These are phyloP conservation scores for Calocybe cyanea DNA, from an alignment of 768 basidiomycete species.

Conservation along the genomic window DNA sequence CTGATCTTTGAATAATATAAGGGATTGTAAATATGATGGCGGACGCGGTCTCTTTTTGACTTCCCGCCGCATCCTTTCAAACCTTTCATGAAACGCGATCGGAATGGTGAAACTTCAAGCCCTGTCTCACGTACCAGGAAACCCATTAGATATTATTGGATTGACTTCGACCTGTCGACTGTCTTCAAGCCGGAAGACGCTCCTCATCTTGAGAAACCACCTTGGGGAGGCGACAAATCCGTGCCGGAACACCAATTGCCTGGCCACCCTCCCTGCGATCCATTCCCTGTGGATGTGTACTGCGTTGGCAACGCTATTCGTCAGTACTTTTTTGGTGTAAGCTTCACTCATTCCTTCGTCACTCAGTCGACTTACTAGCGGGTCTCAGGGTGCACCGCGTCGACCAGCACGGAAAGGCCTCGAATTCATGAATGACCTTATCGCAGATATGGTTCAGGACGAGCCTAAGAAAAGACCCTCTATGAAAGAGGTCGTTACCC, in stretches of 20 bases:
- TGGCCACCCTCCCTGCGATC: slow-evolving; percentile 19
- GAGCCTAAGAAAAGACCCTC: slow-evolving; percentile 31
- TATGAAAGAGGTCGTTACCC: slow-evolving; percentile 31
- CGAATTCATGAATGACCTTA: slow-evolving; percentile 25
- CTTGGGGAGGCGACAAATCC: slow-evolving; percentile 35
- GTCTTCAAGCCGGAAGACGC: slow-evolving; percentile 21
- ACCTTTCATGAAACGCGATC: slow-evolving; percentile 14
- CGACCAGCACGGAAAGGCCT: slow-evolving; percentile 11
- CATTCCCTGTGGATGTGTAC: slow-evolving; percentile 34
- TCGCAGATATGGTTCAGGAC: slow-evolving; percentile 30
- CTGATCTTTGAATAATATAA: too few relatives aligned
- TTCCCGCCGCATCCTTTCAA: slow-evolving; percentile 19
- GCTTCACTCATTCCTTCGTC: not conserved
- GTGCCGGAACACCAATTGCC: slow-evolving; percentile 30
- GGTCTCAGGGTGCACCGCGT: slow-evolving; percentile 3
- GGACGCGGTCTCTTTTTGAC: slow-evolving; percentile 13
- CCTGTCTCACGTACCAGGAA: slow-evolving; percentile 14
- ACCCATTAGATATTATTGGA: slow-evolving; percentile 3
- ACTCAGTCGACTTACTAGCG: not conserved
- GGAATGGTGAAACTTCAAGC: slow-evolving; percentile 1
- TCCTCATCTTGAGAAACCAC: slow-evolving; percentile 21
- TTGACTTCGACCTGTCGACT: slow-evolving; percentile 27
- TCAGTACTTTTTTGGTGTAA: slow-evolving; percentile 15
- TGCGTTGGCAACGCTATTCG: slow-evolving; percentile 31
- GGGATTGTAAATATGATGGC: not conserved